Base-by-base conservation (phyloP, 2,329 filamentous ascomycete species). In the Colletotrichum sp. region DNA sequence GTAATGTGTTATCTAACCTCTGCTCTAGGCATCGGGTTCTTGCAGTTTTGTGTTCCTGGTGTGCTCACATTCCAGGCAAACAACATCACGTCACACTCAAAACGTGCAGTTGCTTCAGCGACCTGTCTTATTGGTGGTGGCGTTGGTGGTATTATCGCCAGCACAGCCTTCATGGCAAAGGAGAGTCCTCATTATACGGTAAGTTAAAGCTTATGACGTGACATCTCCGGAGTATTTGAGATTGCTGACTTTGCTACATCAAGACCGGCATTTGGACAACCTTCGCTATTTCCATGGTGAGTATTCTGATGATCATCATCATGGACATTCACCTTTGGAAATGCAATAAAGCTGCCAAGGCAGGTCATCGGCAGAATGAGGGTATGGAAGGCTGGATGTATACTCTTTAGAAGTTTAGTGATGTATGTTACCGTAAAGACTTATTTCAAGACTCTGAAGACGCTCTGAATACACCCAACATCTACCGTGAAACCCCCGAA, bases 41-140 rank as follows among this genome's bases (percentile, higher is more conserved):
- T 81, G 44, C 80, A 83, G 36, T 82, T 79, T 26, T 81, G 80
- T 59, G 78, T 82, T 52, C 81, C 81, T 3, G 81, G 79, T 12
- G 78, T 83, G 2, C 76, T 83, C 16, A 78, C 82, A 7, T 83
- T 78, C 68, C 82, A 83, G 67, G 82, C 81, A 8, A 83, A 83
- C 75, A 83, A 83, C 59, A 83, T 83, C 74, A 81, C 78, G 4
- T 78, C 77, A 4, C 80, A 79, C 30, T 82, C 79, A 3, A 83
- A 83, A 71, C 81, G 81, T 10, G 80, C 78, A 1, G 79, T 82
- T 7, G 80, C 80, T 15, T 80, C 80, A 13, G 81, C 80, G 10
- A 82, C 79, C 0, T 81, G 79, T 63, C 76, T 82, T 8, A 81
- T 82, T 64, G 80, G 80, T 7, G 81, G 81, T 5, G 81, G 80